Conservation (phyloP, 169 alveolate species). For the Neospora caninum region DNA sequence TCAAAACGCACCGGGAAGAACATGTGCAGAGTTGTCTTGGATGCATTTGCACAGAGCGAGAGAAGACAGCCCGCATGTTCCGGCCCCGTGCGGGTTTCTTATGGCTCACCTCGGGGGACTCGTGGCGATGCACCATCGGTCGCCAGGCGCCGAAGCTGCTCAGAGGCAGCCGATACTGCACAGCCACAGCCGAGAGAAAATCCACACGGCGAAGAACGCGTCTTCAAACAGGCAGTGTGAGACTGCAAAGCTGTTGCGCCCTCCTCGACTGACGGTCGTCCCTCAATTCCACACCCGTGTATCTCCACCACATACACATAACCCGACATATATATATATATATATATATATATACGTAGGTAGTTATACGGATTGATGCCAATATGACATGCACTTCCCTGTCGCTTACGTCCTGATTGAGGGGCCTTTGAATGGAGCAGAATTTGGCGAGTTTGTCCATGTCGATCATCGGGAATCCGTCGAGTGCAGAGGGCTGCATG, state of each 20-base stretch:
- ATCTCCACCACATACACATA: too few species aligned
- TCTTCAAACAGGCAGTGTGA: too few species aligned
- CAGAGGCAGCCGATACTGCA: not conserved
- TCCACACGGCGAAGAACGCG: too few species aligned
- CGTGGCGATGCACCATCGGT: not conserved
- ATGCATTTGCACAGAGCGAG: too few species aligned
- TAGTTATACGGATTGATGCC: not conserved
- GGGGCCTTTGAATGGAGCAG: constrained; percentile 65
- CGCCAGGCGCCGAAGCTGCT: not conserved
- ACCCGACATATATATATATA: too few species aligned
- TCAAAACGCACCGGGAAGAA: too few species aligned
- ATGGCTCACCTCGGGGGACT: not conserved
- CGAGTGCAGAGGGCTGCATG: not conserved
- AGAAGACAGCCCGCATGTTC: too few species aligned
- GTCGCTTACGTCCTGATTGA: constrained; percentile 58
- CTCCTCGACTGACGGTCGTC: too few species aligned
- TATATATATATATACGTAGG: constrained; percentile 24
- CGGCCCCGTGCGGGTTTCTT: too few species aligned
- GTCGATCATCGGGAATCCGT: constrained; percentile 66
- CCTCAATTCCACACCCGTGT: too few species aligned
- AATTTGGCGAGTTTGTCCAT: constrained; percentile 73
- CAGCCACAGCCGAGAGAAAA: not conserved
- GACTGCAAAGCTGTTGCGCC: too few species aligned
- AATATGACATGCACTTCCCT: not conserved
- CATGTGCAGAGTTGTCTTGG: too few species aligned